Evolutionary conservation across 1,284 basidiomycete species (phyloP).

Genomic region (Flammula alnicola): DNA sequence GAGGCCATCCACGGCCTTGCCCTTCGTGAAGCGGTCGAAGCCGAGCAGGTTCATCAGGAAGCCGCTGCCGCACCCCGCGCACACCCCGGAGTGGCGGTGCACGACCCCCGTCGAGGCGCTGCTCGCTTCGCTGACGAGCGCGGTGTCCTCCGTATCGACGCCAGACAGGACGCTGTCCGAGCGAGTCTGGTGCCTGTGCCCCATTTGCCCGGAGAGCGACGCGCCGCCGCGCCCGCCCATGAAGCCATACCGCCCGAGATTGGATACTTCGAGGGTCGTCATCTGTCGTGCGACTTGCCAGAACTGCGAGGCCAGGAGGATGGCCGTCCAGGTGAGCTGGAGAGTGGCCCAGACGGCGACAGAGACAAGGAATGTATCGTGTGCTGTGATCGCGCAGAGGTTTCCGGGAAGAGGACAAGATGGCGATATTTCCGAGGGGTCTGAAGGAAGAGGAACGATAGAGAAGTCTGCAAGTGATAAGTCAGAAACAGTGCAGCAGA

Average conservation of each 20-base stretch:
- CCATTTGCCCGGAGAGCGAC: constrained; percentile 70
- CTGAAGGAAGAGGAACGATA: constrained; percentile 39
- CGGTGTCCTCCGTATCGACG: constrained; percentile 42
- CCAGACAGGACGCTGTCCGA: constrained; percentile 32
- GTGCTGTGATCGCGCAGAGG: constrained; percentile 71
- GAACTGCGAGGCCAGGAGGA: constrained; percentile 85
- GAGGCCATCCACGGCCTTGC: constrained; percentile 86
- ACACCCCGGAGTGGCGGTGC: constrained; percentile 39
- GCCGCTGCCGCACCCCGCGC: constrained; percentile 49
- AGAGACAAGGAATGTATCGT: constrained; percentile 86
- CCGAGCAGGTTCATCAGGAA: constrained; percentile 91
- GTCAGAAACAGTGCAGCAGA: background rate
- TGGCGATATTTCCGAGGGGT: constrained; percentile 51
- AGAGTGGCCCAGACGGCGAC: constrained; percentile 86
- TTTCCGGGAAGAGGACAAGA: constrained; percentile 72
- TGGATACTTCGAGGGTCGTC: constrained; percentile 96
- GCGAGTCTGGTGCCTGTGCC: constrained; percentile 58
- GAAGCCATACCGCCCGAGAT: constrained; percentile 93
- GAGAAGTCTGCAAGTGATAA: constrained; percentile 51
- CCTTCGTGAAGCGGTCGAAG: constrained; percentile 91
- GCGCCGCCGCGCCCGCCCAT: constrained; percentile 94
- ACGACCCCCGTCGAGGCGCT: constrained; percentile 26
- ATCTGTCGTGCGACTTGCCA: constrained; percentile 95
- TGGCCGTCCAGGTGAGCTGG: constrained; percentile 91
- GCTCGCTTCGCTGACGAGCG: constrained; percentile 37